These are phyloP conservation scores for Russula lepida DNA, from an alignment of 768 basidiomycete genomes.

Conservation along the genomic window DNA sequence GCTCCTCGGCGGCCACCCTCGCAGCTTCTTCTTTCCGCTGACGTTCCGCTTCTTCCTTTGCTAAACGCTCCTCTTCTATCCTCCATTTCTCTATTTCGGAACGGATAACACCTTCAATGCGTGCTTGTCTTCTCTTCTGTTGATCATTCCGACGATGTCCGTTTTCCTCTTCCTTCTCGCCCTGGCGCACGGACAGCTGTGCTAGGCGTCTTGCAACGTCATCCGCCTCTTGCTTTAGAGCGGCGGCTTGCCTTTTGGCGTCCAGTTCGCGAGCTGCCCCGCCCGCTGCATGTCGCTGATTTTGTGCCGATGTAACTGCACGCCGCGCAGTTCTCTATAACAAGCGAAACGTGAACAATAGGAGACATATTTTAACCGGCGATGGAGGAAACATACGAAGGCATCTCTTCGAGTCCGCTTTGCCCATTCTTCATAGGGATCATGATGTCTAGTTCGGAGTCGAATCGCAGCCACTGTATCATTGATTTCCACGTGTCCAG, in stretches of 20 bases:
- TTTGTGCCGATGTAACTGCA: constrained; percentile 22
- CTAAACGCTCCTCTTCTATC: constrained; percentile 51
- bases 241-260: constrained; percentile 29
- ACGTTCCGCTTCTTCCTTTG: constrained; percentile 41
- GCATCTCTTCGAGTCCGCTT: constrained; percentile 40
- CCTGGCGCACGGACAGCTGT: constrained; percentile 35
- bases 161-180: constrained; percentile 39
- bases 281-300: constrained; percentile 19
- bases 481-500: constrained; percentile 31
- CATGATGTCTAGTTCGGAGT: constrained; percentile 35
- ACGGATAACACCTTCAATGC: constrained; percentile 56
- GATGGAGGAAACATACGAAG: constrained; percentile 28
- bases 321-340: constrained; percentile 34
- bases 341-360: not conserved
- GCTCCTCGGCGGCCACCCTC: constrained; percentile 23
- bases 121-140: constrained; percentile 40
- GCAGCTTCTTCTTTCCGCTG: constrained; percentile 28
- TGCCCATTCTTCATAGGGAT: constrained; percentile 46
- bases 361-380: not conserved
- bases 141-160: constrained; percentile 39
- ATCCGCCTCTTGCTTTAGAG: constrained; percentile 42
- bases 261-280: constrained; percentile 19
- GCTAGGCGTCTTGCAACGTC: constrained; percentile 44
- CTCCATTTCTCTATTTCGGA: constrained; percentile 52
- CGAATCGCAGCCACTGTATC: constrained; percentile 42